phyloP scores from a whole-genome alignment of 1,284 basidiomycete species.

The Heterobasidion irregulare region DNA sequence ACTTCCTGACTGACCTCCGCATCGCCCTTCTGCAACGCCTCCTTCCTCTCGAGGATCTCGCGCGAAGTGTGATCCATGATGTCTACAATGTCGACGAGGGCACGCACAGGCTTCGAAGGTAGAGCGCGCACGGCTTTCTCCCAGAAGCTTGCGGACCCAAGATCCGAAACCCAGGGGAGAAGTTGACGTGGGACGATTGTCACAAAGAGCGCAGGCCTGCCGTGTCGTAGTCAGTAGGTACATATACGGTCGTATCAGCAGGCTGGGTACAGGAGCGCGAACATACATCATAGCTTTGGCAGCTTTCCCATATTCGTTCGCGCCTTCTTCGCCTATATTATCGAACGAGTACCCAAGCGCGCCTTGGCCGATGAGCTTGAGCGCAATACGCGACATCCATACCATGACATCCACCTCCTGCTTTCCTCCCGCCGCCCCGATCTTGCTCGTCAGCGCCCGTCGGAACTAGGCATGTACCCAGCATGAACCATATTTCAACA shows the following conservation, averaged over 20 bases:
- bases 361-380: constrained; percentile 20
- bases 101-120: too few species aligned
- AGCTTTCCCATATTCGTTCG: constrained; percentile 15
- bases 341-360: constrained; percentile 20
- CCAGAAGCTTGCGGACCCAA: background rate
- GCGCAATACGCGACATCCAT: constrained; percentile 16
- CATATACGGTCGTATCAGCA: background rate
- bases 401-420: constrained; percentile 15
- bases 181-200: constrained; percentile 3
- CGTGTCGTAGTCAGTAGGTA: background rate
- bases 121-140: constrained; percentile 5
- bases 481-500: constrained; percentile 6
- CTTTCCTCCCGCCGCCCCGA: constrained; percentile 2
- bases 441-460: constrained; percentile 2
- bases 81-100: constrained; percentile 26
- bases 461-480: constrained; percentile 1
- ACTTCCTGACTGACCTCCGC: constrained; percentile 7
- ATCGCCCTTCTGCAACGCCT: constrained; percentile 24
- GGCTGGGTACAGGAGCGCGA: background rate
- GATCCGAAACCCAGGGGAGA: background rate
- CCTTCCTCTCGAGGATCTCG: constrained; percentile 27
- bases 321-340: constrained; percentile 8
- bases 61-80: constrained; percentile 38
- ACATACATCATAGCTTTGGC: constrained; percentile 18
- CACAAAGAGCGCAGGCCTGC: background rate